These are phyloP conservation scores for Diospyros lotus DNA, from an alignment of 148 eudicot species.

Conservation along the genomic window DNA sequence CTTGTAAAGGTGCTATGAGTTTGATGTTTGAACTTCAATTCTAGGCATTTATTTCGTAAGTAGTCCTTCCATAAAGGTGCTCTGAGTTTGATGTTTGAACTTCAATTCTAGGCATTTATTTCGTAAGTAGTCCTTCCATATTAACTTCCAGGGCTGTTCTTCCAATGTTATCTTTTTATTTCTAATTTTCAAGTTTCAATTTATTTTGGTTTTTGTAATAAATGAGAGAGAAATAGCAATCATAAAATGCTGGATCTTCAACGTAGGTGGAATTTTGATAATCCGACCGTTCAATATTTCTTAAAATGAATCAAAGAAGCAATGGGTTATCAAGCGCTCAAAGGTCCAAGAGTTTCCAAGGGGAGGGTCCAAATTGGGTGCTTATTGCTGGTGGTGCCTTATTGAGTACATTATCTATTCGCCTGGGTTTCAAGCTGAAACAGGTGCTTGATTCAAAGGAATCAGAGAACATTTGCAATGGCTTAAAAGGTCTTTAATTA, in stretches of 20 bases:
- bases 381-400: conserved; percentile 90
- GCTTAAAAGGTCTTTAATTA: conserved; percentile 36
- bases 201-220: too few relatives aligned
- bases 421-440: conserved; percentile 84
- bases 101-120: not conserved
- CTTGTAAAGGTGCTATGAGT: not conserved
- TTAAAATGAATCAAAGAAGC: conserved; percentile 62
- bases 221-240: not conserved
- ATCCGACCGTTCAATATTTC: conserved; percentile 10
- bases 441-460: conserved; percentile 71
- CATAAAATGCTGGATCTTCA: not conserved
- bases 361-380: conserved; percentile 86
- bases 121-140: not conserved
- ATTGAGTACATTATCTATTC: conserved; percentile 81
- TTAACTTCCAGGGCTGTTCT: not conserved
- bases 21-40: not conserved
- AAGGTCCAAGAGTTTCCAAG: conserved; percentile 41
- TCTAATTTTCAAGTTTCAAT: too few relatives aligned
- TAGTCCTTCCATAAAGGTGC: not conserved
- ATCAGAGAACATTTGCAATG: conserved; percentile 31
- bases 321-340: conserved; percentile 42
- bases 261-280: conserved; percentile 18
- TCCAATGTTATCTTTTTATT: not conserved
- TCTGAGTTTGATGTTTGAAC: not conserved
- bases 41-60: not conserved